These are phyloP conservation scores for Mycocentrospora acerina DNA, from an alignment of 2,329 filamentous ascomycete species.

Conservation along the genomic window DNA sequence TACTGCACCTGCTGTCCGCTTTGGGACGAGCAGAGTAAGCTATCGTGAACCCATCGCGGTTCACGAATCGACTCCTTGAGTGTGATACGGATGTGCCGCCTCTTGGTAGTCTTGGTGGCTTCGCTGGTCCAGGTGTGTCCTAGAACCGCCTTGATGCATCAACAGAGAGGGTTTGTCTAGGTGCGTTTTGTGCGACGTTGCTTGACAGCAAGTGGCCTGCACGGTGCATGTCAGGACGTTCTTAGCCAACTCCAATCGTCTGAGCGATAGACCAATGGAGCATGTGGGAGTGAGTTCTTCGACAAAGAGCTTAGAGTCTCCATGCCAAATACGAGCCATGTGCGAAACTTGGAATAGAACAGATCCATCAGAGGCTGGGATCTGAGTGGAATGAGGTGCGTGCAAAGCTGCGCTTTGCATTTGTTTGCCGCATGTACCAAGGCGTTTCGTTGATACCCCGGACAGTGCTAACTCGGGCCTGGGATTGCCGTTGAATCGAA, in stretches of 20 bases:
- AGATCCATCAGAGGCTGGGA: slow-evolving; percentile 36
- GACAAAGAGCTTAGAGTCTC: slow-evolving; percentile 22
- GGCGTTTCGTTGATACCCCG: slow-evolving; percentile 27
- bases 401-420: slow-evolving; percentile 23
- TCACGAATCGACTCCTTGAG: slow-evolving; percentile 15
- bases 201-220: slow-evolving; percentile 12
- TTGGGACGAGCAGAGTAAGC: too few relatives aligned
- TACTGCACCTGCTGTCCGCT: slow-evolving; percentile 1
- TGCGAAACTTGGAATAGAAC: slow-evolving; percentile 35
- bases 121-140: slow-evolving; percentile 23
- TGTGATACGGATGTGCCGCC: slow-evolving; percentile 29
- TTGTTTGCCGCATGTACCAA: slow-evolving; percentile 27
- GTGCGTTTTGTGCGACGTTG: slow-evolving; percentile 28
- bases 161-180: too few relatives aligned
- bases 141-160: slow-evolving; percentile 10
- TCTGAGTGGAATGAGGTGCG: slow-evolving; percentile 26
- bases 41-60: too few relatives aligned
- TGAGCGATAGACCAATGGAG: slow-evolving; percentile 32
- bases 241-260: slow-evolving; percentile 10
- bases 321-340: slow-evolving; percentile 30
- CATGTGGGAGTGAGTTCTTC: slow-evolving; percentile 3
- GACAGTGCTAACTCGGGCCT: slow-evolving; percentile 30
- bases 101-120: slow-evolving; percentile 22
- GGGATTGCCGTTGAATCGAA: slow-evolving; percentile 36
- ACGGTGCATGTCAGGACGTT: slow-evolving; percentile 6